A percentile compares a stretch with the other conserved stretches of the same genome.
Conservation (phyloP, 345 rosid species). For the Conringia planisiliqua region DNA sequence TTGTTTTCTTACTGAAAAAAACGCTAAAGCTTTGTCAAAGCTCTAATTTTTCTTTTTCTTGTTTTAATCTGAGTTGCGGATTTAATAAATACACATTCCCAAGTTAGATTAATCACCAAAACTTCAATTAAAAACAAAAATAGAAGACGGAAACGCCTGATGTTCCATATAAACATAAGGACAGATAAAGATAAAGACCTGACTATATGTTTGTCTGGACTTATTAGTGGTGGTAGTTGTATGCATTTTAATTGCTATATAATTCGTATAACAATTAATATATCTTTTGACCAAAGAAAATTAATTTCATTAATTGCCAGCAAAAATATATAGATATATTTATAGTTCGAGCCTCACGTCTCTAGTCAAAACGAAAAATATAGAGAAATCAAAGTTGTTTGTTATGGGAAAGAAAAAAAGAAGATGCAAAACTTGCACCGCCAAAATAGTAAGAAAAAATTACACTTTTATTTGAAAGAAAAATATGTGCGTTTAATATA, state of each 20-base stretch:
- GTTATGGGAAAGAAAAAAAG: not conserved
- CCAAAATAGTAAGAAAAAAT: conserved; percentile 12
- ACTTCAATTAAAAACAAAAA: not conserved
- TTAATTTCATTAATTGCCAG: not conserved
- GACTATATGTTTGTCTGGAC: not conserved
- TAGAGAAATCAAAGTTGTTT: not conserved
- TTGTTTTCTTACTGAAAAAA: not conserved
- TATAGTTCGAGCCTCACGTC: not conserved
- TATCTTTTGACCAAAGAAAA: not conserved
- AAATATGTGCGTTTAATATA: not conserved
- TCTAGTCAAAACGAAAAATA: not conserved
- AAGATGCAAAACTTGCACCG: not conserved
- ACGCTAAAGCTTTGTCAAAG: not conserved
- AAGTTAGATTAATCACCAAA: not conserved
- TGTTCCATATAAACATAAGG: not conserved
- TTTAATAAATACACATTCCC: not conserved
- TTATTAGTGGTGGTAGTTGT: not conserved
- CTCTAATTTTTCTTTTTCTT: not conserved
- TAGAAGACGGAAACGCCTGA: not conserved
- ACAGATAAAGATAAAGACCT: not conserved
- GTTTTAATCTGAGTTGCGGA: not conserved
- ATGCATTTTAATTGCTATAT: not conserved
- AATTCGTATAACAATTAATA: not conserved
- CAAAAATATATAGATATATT: not conserved
- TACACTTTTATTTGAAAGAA: not conserved